Evolutionary conservation across 2,329 filamentous ascomycete species (phyloP).

Genomic region (Monosporascus sp.): DNA sequence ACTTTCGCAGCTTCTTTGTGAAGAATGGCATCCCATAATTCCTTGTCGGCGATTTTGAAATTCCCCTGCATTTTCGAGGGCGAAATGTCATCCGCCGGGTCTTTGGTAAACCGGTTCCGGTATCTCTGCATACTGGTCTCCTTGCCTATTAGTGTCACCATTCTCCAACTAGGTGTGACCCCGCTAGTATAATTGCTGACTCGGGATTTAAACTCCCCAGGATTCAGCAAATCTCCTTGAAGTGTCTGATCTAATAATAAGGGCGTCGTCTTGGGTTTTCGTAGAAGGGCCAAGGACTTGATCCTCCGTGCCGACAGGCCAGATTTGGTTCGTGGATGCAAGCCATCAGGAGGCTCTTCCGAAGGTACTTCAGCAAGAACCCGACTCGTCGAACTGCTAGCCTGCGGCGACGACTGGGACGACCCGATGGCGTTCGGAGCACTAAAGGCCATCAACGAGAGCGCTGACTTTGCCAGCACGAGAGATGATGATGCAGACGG

Average conservation of each 20-base stretch:
- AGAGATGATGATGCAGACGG: neutral
- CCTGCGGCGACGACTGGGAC: neutral
- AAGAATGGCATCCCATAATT: constrained; percentile 8
- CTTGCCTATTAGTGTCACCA: constrained; percentile 1
- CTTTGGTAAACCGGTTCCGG: constrained; percentile 7
- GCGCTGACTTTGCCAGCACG: neutral
- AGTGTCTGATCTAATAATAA: neutral
- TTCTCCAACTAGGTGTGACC: constrained; percentile 5
- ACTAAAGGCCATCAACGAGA: neutral
- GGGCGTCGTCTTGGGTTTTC: neutral
- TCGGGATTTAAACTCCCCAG: constrained; percentile 4
- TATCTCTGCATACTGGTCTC: constrained; percentile 3
- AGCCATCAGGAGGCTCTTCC: neutral
- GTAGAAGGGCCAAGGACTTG: constrained; percentile 6
- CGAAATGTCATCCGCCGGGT: constrained; percentile 2
- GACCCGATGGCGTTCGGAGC: neutral
- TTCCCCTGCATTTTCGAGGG: constrained; percentile 2
- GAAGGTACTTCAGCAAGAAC: neutral
- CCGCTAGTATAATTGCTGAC: constrained; percentile 3
- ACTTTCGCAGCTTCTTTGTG: constrained; percentile 4
- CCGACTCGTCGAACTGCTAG: neutral
- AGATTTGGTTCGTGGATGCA: neutral
- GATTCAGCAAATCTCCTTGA: constrained; percentile 5
- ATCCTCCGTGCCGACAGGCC: constrained; percentile 2
- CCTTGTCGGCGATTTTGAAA: constrained; percentile 8